Evolutionary conservation across 179 eudicot species (phyloP), one percentile per base, ranked within the genome.

Genomic region (Amaranthus tricolor): DNA sequence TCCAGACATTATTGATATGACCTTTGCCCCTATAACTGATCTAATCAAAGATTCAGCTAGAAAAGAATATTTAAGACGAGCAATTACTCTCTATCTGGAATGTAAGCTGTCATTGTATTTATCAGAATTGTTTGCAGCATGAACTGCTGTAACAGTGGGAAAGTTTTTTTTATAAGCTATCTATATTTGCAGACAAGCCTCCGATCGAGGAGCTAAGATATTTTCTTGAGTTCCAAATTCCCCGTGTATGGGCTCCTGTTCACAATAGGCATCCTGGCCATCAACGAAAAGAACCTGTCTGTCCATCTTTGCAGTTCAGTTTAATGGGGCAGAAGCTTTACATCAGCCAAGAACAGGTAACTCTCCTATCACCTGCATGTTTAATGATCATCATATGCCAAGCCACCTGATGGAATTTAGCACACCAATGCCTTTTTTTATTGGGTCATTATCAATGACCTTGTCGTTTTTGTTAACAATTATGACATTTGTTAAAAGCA

Each of bases 241-340:
- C 94, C 74, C 83, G 89, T 64, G 78, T 89, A 64, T 92, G 97
- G 97, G 97, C 97, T 58, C 97, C 97, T 53, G 59, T 86, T 65
- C 86, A 73, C 68, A 90, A 89, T 74, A 84, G 82, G 76, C 86
- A 86, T 77, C 87, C 88, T n/a, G 96, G 94, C 73, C 87, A 80
- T 65, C 88, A 70, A 69, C 86, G 97, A 75, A 92, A 89, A 86
- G 97, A 90, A 71, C 97, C 97, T 54, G 93, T 92, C 62, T 92
- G 97, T 79, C 97, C 97, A 21, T 86, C 92, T 54, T 82, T 92
- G 85, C 97, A 92, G 82, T 92, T 92, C 78, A 92, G 97, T 86
- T 84, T 92, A 79, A 92, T 92, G 96, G 97, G 97, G 24, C 96
- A 90, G 66, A 92, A 92, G 86, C 91, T 92, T 68, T 90, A 92